A percentile compares a stretch with the other conserved stretches of the same genome.
phyloP scores from a whole-genome alignment of 23 red algal genomes.

The Porphyridium purpureum region DNA sequence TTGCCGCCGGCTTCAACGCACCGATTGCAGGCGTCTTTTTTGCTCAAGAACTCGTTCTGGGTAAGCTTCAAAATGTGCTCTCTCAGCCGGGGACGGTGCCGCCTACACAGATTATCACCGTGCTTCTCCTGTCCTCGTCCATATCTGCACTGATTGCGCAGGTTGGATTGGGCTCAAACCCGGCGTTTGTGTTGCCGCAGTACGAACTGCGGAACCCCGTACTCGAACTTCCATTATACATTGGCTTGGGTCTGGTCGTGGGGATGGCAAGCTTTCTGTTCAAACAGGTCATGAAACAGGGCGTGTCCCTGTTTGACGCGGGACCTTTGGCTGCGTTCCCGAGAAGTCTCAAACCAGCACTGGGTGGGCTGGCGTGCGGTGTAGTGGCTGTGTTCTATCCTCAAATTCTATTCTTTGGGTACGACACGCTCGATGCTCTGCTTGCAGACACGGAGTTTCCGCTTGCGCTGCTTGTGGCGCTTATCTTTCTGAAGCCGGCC shows the following conservation, averaged over 20 bases:
- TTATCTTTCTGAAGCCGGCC: conserved; percentile 30
- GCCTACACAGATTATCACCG: conserved; percentile 1
- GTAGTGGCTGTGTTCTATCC: conserved; percentile 14
- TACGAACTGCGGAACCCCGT: conserved; percentile 30
- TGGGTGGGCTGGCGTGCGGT: conserved; percentile 14
- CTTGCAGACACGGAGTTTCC: conserved; percentile 18
- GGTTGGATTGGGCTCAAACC: conserved; percentile 12
- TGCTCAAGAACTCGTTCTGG: conserved; percentile 13
- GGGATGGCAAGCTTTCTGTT: conserved; percentile 12
- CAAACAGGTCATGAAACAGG: background rate
- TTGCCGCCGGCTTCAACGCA: conserved; percentile 40
- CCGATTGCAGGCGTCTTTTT: conserved; percentile 46
- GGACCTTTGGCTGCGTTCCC: conserved; percentile 5
- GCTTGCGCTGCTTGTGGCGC: conserved; percentile 10
- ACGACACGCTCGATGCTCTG: conserved; percentile 36
- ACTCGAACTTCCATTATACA: conserved; percentile 24
- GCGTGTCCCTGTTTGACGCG: conserved; percentile 3
- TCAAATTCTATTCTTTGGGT: conserved; percentile 38
- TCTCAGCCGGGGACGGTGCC: conserved; percentile 1
- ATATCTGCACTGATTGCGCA: conserved; percentile 12
- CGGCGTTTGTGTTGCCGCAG: conserved; percentile 12
- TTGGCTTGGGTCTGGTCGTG: conserved; percentile 18
- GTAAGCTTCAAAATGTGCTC: background rate
- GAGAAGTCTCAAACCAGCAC: background rate
- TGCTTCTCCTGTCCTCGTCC: conserved; percentile 16